Conservation (phyloP, 169 alveolate genomes). For the Cardiosporidium cionae region DNA sequence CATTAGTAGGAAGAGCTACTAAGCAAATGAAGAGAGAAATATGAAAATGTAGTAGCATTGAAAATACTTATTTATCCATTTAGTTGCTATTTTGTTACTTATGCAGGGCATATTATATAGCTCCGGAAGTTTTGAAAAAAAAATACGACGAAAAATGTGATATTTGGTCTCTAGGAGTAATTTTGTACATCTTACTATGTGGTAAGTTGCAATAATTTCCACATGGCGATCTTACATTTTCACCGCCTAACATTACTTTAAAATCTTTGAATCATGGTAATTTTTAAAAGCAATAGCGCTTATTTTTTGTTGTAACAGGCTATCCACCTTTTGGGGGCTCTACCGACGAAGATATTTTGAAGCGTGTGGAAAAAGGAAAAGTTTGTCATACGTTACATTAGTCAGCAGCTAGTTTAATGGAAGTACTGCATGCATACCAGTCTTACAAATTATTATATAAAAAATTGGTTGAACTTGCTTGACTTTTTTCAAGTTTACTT, state of each 20-base stretch:
- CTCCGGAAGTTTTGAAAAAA: conserved; percentile 89
- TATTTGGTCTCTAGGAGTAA: conserved; percentile 88
- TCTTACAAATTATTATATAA: not conserved
- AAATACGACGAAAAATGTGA: conserved; percentile 87
- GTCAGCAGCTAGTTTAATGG: too few species aligned
- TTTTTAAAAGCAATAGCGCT: conserved; percentile 8
- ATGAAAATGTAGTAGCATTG: too few species aligned
- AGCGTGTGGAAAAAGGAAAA: conserved; percentile 50
- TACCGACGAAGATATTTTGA: conserved; percentile 55
- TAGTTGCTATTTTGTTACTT: not conserved
- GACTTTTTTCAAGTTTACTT: conserved; percentile 25
- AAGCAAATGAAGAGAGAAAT: too few species aligned
- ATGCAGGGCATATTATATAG: conserved; percentile 84
- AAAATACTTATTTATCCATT: too few species aligned
- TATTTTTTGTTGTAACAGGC: not conserved
- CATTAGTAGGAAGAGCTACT: too few species aligned
- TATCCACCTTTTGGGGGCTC: conserved; percentile 66
- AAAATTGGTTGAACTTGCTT: too few species aligned
- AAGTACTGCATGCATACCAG: too few species aligned
- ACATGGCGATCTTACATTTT: too few species aligned
- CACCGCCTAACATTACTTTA: too few species aligned
- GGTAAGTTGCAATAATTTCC: conserved; percentile 59
- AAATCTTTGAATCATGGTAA: too few species aligned
- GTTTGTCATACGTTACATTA: too few species aligned
- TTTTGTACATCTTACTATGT: conserved; percentile 62